phyloP scores from a whole-genome alignment of 139 green algal species.

The Tetradesmus obliquus region DNA sequence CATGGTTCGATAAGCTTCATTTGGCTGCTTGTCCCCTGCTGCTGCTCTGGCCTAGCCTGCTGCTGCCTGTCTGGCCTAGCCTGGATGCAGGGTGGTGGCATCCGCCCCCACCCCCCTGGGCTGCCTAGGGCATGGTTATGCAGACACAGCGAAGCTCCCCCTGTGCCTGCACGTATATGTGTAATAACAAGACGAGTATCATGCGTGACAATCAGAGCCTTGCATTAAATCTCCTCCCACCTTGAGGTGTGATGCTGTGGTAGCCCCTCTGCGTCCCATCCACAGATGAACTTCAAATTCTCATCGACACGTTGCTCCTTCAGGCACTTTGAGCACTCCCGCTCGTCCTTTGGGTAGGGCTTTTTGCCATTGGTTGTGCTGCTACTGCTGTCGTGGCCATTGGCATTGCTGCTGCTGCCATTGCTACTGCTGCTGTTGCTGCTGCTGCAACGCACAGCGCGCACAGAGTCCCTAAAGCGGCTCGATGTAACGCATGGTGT shows the following conservation, averaged over 20 bases:
- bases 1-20: no score
- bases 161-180: no score
- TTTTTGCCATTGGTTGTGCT: neutral
- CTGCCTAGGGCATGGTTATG: no score
- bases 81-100: no score
- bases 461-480: neutral
- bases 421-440: neutral
- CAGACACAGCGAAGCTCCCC: no score
- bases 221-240: neutral
- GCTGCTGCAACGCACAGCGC: neutral
- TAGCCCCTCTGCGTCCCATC: constrained; percentile 18
- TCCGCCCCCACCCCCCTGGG: no score
- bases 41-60: neutral
- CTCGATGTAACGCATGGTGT: neutral
- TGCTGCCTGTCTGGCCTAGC: neutral
- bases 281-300: neutral
- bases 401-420: neutral
- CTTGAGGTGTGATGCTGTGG: constrained; percentile 37
- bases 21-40: no score
- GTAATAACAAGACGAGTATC: no score
- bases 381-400: neutral
- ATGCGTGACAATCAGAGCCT: no score
- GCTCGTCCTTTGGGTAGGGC: neutral
- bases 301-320: neutral
- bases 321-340: neutral